Evolutionary conservation across 345 rosid species (phyloP), one percentile per base, ranked within the genome.

Genomic region (Brassica incana): DNA sequence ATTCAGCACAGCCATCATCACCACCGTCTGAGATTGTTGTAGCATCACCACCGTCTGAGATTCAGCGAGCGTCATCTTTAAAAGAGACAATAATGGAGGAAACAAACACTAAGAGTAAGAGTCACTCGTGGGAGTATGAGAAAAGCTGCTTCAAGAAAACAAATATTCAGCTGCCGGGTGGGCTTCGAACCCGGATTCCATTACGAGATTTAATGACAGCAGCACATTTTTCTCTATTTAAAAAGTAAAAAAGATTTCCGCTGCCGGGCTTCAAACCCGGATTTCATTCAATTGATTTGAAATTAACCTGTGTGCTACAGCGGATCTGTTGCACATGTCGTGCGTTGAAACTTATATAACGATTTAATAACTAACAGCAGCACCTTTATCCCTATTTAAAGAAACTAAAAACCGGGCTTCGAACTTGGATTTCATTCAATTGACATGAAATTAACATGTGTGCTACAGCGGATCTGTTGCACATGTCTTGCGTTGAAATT

Each of bases 61-160:
- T 83, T 65, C 83, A 85, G 77, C 75, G 78, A 70, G 79, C 76
- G 10, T 2, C 76, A 65, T 82, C 93, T 18, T 56, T 85, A 0
- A 87, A 87, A 65, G 97, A 88, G 78, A 85, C 84, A 0, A 35
- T 86, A 38, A 81, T 87, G 87, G 97, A 87, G 0, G 36, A 33
- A 30, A 30, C 1, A 33, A 33, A 33, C 36, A 33, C 36, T 33
- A 33, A 33, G 38, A 33, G 5, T 33, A n/a, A 85, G 74, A 20
- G 72, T 79, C 20, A 84, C 97, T 36, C 88, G 90, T 33, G 82
- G 59, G 65, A 85, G 74, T 69, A 72, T 80, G 83, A 88, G 84
- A 87, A 92, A 82, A 88, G 71, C 81, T 75, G 89, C 85, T 18
- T 78, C 95, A 8, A 33, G 38, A 6, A 33, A 33, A 33, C 5